Conservation (phyloP, 1,284 basidiomycete species). For the Tetrapyrgos nigripes region DNA sequence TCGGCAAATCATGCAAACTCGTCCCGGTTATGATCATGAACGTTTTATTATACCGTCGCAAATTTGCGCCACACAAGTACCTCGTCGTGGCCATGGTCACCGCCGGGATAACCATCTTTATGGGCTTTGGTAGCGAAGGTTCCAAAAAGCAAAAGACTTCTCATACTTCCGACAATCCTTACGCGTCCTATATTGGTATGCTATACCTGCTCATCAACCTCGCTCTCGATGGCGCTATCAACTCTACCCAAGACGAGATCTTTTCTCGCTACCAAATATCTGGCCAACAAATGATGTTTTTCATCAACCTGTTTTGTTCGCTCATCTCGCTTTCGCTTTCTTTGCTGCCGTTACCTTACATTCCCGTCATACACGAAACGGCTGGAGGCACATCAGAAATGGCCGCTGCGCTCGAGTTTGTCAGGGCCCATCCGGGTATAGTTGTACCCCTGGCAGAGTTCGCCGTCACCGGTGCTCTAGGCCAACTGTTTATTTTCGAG, state of each 20-base stretch:
- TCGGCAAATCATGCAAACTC: conserved; percentile 98
- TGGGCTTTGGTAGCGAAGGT: conserved; percentile 80
- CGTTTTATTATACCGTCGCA: conserved; percentile 86
- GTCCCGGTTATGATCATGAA: conserved; percentile 98
- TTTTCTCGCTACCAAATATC: conserved; percentile 81
- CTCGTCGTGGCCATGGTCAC: conserved; percentile 94
- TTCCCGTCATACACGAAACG: conserved; percentile 77
- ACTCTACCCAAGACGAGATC: conserved; percentile 99
- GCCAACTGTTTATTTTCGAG: conserved; percentile 98
- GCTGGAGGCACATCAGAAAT: conserved; percentile 70
- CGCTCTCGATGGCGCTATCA: conserved; percentile 90
- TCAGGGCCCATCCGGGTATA: conserved; percentile 82
- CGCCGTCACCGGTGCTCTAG: conserved; percentile 90
- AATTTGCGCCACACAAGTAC: conserved; percentile 94
- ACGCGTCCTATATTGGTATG: conserved; percentile 69
- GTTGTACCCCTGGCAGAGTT: conserved; percentile 84
- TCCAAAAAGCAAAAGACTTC: conserved; percentile 50
- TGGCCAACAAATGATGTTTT: conserved; percentile 99
- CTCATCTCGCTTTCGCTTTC: conserved; percentile 70
- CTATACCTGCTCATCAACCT: conserved; percentile 86
- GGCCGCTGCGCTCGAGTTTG: conserved; percentile 74
- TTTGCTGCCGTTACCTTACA: conserved; percentile 73
- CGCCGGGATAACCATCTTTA: conserved; percentile 92
- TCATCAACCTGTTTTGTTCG: conserved; percentile 90
- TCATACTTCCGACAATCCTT: conserved; percentile 44